A percentile compares a stretch with the other conserved stretches of the same genome.
Evolutionary conservation across 2,329 filamentous ascomycete genomes (phyloP).

Genomic region (Plectosphaerella plurivora): DNA sequence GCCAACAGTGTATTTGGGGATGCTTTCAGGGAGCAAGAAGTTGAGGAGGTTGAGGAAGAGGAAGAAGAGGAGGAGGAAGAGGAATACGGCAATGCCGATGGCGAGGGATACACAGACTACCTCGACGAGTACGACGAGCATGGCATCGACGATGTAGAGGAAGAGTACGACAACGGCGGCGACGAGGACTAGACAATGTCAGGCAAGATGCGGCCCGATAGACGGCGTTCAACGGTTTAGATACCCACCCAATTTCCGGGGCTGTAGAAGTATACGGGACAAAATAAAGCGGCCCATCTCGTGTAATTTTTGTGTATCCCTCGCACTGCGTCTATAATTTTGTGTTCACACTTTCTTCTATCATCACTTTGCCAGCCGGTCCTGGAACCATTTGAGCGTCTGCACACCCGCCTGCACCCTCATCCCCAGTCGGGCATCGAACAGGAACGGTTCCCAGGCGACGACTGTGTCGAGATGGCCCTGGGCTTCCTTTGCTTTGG

Average conservation of each 20-base stretch:
- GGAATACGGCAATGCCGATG: conserved; percentile 27
- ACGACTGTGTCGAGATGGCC: conserved; percentile 62
- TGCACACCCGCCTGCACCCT: conserved; percentile 66
- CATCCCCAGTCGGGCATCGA: conserved; percentile 72
- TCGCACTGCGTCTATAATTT: background rate
- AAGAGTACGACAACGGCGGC: conserved; percentile 29
- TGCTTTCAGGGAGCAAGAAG: conserved; percentile 28
- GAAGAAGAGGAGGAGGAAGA: conserved; percentile 31
- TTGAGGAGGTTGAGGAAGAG: conserved; percentile 28
- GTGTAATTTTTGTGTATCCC: background rate
- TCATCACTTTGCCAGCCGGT: conserved; percentile 29
- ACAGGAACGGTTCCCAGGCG: conserved; percentile 65
- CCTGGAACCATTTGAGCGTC: conserved; percentile 54
- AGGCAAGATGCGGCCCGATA: background rate
- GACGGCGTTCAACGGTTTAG: background rate
- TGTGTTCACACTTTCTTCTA: background rate
- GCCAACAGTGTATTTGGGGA: conserved; percentile 25
- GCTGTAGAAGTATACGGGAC: too few species aligned
- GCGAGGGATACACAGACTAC: conserved; percentile 19
- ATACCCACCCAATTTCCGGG: background rate
- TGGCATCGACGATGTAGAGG: conserved; percentile 15
- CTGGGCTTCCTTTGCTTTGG: conserved; percentile 57
- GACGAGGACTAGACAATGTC: conserved; percentile 19
- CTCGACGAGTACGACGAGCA: conserved; percentile 15
- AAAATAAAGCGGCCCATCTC: too few species aligned